A percentile compares a stretch with the other conserved stretches of the same genome.
Conservation (phyloP, 1,284 basidiomycete species). For the Ceratobasidium sp. region DNA sequence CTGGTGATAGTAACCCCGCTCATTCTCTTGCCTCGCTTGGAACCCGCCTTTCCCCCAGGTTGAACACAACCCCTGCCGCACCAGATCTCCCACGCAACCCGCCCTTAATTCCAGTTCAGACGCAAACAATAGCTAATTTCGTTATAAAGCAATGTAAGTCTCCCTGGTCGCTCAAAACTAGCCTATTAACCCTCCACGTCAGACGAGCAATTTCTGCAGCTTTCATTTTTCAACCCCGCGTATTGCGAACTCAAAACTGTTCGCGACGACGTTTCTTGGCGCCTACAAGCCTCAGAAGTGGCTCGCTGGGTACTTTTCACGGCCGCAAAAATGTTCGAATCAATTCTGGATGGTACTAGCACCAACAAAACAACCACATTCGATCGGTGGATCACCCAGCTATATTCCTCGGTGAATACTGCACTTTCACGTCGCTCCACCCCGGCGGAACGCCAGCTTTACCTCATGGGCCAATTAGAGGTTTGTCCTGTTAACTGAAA, state of each 20-base stretch:
- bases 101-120: too few species aligned
- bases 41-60: too few species aligned
- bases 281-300: background rate
- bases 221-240: conserved; percentile 1
- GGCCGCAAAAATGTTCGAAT: background rate
- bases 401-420: background rate
- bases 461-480: background rate
- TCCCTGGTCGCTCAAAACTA: background rate
- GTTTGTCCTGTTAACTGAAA: background rate
- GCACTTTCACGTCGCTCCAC: background rate
- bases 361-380: background rate
- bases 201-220: background rate
- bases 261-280: background rate
- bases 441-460: background rate
- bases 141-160: background rate
- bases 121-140: too few species aligned
- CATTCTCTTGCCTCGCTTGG: too few species aligned
- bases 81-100: too few species aligned
- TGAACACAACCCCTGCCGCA: too few species aligned
- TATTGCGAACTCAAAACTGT: background rate
- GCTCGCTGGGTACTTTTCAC: conserved; percentile 7
- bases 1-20: too few species aligned
- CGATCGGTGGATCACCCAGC: background rate
- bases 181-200: too few species aligned
- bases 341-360: background rate